phyloP scores from a whole-genome alignment of 805 yeast genomes.

The Blastobotrys attinorum region DNA sequence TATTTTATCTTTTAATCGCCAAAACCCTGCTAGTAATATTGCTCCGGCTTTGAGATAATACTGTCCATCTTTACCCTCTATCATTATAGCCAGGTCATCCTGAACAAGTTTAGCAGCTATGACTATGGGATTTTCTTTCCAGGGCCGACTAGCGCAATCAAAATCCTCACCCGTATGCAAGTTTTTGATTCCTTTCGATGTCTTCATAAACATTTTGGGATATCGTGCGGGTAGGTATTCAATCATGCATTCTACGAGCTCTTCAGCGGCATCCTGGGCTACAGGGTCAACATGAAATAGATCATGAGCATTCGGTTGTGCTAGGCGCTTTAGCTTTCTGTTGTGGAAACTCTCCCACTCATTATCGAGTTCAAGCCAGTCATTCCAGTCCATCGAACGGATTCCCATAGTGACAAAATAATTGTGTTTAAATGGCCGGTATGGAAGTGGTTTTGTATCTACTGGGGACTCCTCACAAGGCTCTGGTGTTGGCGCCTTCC shows the following conservation, averaged over 20 bases:
- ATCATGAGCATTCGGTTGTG: conserved; percentile 21
- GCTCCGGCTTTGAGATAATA: conserved; percentile 50
- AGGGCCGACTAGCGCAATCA: neutral
- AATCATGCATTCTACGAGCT: conserved; percentile 40
- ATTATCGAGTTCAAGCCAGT: conserved; percentile 55
- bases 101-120: conserved; percentile 43
- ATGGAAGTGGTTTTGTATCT: conserved; percentile 36
- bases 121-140: conserved; percentile 12
- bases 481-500: conserved; percentile 40
- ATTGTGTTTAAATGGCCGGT: conserved; percentile 55
- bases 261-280: conserved; percentile 36
- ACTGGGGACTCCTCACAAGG: conserved; percentile 44
- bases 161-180: neutral
- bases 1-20: conserved; percentile 50
- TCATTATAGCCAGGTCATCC: conserved; percentile 49
- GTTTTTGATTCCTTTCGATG: conserved; percentile 27
- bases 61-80: conserved; percentile 36
- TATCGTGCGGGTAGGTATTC: conserved; percentile 39
- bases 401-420: conserved; percentile 62
- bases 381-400: conserved; percentile 39
- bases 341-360: conserved; percentile 37
- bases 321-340: conserved; percentile 36
- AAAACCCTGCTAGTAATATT: conserved; percentile 65
- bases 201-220: conserved; percentile 33
- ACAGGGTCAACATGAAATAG: conserved; percentile 24